Base-by-base conservation (phyloP, 352 stramenopile genomes). In the Thraustochytrium striatum region DNA sequence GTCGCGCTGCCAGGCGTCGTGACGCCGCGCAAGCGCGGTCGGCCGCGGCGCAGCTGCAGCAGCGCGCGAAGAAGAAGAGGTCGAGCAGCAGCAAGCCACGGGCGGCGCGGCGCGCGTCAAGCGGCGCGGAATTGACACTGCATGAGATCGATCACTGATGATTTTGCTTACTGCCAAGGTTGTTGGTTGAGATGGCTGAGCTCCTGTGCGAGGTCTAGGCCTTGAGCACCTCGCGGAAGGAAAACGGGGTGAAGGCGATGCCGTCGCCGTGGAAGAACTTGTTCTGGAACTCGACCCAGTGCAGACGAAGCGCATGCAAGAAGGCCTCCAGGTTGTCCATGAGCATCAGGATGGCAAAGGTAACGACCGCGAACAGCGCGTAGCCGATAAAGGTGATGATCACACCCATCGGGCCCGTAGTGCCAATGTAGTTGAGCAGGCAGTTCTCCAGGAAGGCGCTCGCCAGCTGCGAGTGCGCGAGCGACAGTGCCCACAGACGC, bases 261-360 rank as follows among this genome's bases (percentile, higher is more conserved):
- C 70, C 70, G 3, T 80, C 70, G 28, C 55, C 70, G 21, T 57
- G 38, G 58, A 58, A 80, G 58, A 80, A 84, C 79, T 85, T 85
- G 58, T 58, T 85, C 80, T 85, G 82, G 61, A 82, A 85, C 78
- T 83, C 82, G 39, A 85, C 81, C 96, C 96, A 99, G 87, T 99
- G 96, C 79, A 99, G 89, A 91, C 96, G 94, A 70, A 99, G 88
- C 16, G 95, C 94, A 86, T 99, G 96, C 62, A 99, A 87, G 87
- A 98, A 99, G 85, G 95, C 99, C 88, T 99, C 96, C n/a, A 99
- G 88, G 78, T 98, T 93, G 86, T 99, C 96, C 96, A 99, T 99
- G 81, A 93, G 93, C 57, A 99, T 86, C 68, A 99, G 92, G 5
- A 99, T 95, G 72, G 91, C 95, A 81, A 98, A 97, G 13, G 96